Evolutionary conservation across 139 green algal genomes (phyloP), one percentile per base, ranked within the genome.

Genomic region (Diplosphaera chodatii): DNA sequence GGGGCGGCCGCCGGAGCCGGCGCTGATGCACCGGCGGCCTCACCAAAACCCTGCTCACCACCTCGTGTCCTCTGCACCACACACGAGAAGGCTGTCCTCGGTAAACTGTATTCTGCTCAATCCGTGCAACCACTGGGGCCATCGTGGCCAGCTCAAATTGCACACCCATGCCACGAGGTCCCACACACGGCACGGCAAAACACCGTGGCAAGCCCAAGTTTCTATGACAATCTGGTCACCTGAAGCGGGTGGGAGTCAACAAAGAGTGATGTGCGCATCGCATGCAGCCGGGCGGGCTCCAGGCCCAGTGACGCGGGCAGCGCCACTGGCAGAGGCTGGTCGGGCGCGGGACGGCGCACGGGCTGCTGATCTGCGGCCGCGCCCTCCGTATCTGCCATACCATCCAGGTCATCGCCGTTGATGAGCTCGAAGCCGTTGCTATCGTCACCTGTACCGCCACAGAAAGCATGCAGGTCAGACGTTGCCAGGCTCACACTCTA

Each of bases 301-400:
- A 89, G 81, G 21, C 75, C 80, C 64, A 94, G 73, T 59, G 78
- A 73, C 1, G 78, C 77, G 21, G 88, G 80, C 78, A 94, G 79
- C 18, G 71, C 40, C 70, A 91, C 75, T 67, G 81, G 77, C 65
- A 94, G 76, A 32, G 79, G 77, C 55, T 15, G 32, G 31, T 27
- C 32, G 33, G 0, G 32, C 34, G 4, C 40, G n/a, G 32, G 23
- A 62, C 27, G 37, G 71, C 27, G 27, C 23, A 3, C 13, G 18
- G 56, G 22, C 66, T 16, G 33, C 59, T 16, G 22, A 37, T 67
- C 34, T n/a, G n/a, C n/a, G n/a, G n/a, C n/a, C 29, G 27, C 66
- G 0, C 40, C 40, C 40, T 34, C 32, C 1, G 33, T 68, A 1
- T 56, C 72, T 15, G 20, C 70, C 32, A 55, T 55, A 2, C 33